These are phyloP conservation scores for Papiliotrema terrestris DNA, from an alignment of 1,284 basidiomycete genomes.

Conservation along the genomic window DNA sequence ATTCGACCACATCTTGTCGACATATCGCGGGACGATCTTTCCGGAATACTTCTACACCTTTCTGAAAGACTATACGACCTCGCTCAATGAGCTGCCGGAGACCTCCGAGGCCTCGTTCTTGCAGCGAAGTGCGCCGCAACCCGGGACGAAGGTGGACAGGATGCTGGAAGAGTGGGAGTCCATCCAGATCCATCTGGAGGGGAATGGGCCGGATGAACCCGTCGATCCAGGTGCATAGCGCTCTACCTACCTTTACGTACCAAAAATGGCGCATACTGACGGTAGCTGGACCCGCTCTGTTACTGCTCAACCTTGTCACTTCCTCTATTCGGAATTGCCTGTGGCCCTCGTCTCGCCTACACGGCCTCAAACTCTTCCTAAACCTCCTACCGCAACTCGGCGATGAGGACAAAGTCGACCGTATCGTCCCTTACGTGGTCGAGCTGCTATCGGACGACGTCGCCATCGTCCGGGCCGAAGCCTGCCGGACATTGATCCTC, in stretches of 20 bases:
- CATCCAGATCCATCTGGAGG: conserved; percentile 35
- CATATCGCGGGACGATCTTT: conserved; percentile 73
- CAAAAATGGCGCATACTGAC: not conserved
- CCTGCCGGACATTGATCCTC: conserved; percentile 77
- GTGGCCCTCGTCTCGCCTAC: conserved; percentile 80
- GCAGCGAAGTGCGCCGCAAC: conserved; percentile 17
- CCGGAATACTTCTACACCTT: conserved; percentile 93
- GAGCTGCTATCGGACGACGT: conserved; percentile 83
- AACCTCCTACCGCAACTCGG: conserved; percentile 78
- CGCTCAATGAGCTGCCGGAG: conserved; percentile 61
- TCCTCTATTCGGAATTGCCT: conserved; percentile 87
- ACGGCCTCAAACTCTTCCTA: conserved; percentile 80
- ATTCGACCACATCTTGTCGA: conserved; percentile 77
- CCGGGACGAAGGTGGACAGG: conserved; percentile 39
- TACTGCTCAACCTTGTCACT: conserved; percentile 78
- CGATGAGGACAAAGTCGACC: conserved; percentile 93
- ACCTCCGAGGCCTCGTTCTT: conserved; percentile 18
- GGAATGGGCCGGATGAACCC: not conserved
- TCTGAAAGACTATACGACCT: conserved; percentile 80
- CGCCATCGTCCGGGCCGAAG: conserved; percentile 72
- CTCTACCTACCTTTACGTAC: not conserved
- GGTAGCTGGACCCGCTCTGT: conserved; percentile 71
- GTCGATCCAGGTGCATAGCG: not conserved
- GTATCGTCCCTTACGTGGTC: conserved; percentile 87
- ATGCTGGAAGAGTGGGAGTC: conserved; percentile 46